Evolutionary conservation across 768 basidiomycete species (phyloP).

Genomic region (Serendipita sp.): DNA sequence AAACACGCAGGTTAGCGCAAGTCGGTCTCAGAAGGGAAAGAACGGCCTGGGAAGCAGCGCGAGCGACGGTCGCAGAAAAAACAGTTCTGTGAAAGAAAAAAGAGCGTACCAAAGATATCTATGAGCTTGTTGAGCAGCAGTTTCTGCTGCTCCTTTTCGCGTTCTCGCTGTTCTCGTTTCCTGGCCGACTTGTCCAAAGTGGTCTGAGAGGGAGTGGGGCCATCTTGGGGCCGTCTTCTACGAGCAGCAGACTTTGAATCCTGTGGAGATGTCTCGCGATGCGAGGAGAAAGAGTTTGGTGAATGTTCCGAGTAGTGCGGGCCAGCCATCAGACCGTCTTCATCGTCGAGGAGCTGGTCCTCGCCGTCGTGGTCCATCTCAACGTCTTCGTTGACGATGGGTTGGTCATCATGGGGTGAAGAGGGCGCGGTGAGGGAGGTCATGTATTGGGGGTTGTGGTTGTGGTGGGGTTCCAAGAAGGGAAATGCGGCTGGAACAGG

Average conservation of each 20-base stretch:
- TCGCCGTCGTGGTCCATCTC: constrained; percentile 1
- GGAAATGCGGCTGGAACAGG: not conserved
- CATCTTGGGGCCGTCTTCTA: not conserved
- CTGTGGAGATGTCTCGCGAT: not conserved
- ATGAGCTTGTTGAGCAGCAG: not conserved
- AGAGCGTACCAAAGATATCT: not conserved
- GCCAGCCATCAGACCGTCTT: not conserved
- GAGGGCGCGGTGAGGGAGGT: not conserved
- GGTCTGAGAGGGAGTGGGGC: not conserved
- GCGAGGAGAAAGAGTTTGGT: not conserved
- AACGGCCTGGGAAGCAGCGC: not conserved
- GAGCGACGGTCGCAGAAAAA: not conserved
- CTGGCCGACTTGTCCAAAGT: not conserved
- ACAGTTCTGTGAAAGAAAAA: not conserved
- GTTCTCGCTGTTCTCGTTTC: constrained; percentile 4
- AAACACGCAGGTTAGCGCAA: not conserved
- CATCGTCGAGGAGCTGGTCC: constrained; percentile 5
- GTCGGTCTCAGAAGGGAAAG: too few relatives aligned
- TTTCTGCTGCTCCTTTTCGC: constrained; percentile 6
- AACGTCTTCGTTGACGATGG: not conserved
- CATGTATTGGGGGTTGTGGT: not conserved
- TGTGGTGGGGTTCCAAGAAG: constrained; percentile 1
- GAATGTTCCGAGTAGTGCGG: not conserved
- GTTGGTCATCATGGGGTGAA: not conserved
- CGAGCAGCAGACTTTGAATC: not conserved